phyloP scores from a whole-genome alignment of 352 stramenopile species.

The Peronospora tabacina region DNA sequence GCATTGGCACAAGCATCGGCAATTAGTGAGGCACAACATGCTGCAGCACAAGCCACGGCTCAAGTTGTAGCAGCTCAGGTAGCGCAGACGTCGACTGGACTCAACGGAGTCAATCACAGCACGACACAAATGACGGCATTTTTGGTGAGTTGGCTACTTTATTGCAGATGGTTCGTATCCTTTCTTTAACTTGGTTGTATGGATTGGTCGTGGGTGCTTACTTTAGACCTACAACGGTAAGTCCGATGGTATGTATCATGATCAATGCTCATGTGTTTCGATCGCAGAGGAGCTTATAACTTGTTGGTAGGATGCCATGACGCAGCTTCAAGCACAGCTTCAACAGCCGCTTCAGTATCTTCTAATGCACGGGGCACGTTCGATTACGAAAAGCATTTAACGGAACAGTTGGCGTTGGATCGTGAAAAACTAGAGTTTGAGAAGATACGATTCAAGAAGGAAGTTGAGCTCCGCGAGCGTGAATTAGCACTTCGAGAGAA shows the following conservation, averaged over 20 bases:
- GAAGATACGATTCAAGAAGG: conserved; percentile 66
- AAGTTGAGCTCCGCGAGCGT: conserved; percentile 66
- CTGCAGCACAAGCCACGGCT: conserved; percentile 10
- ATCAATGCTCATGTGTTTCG: background rate
- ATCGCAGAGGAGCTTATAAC: background rate
- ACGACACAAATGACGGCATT: conserved; percentile 29
- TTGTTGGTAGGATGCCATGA: conserved; percentile 1
- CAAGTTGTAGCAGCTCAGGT: conserved; percentile 10
- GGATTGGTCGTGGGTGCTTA: conserved; percentile 2
- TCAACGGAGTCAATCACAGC: conserved; percentile 14
- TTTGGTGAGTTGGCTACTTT: conserved; percentile 31
- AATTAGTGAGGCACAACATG: conserved; percentile 33
- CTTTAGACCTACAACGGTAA: conserved; percentile 24
- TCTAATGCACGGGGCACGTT: conserved; percentile 32
- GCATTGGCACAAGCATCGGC: conserved; percentile 28
- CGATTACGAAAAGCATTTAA: conserved; percentile 71
- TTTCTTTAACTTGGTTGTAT: conserved; percentile 3
- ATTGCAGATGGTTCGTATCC: background rate
- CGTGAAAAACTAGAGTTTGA: conserved; percentile 68
- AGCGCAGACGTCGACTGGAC: conserved; percentile 8
- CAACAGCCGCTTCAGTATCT: conserved; percentile 7
- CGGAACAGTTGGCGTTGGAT: conserved; percentile 61
- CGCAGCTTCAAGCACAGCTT: conserved; percentile 12
- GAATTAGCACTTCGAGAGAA: conserved; percentile 56
- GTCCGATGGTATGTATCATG: conserved; percentile 2